Base-by-base conservation (phyloP, 352 stramenopile species). In the Nothophytophthora sp. region DNA sequence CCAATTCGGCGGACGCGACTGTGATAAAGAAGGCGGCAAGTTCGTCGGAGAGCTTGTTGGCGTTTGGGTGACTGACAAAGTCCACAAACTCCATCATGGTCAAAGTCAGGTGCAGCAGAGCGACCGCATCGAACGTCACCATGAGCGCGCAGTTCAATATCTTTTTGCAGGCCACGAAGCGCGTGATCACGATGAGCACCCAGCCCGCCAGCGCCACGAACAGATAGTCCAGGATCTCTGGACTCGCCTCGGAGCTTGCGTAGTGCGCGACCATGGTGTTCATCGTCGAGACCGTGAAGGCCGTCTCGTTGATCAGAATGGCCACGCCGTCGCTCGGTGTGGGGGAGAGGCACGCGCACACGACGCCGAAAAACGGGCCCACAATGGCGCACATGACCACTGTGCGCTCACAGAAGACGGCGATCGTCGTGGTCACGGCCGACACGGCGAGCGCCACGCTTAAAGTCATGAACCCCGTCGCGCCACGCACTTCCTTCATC, bases 1-100 rank as follows among this genome's bases (percentile, higher is more conserved):
- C 71, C 5, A 70, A 15, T 23, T 82, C 61, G 1, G 57, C 68
- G 4, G 57, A 63, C 11, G 64, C 43, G 6, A 83, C 61, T 7
- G 67, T 63, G 47, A 83, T 29, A 43, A 86, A 83, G 52, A 87
- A 87, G 4, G 71, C 60, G 8, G 57, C 67, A 20, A 87, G 55
- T 13, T 80, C 50, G 43, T 66, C 60, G 11, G 54, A 50, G 11
- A 74, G 51, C 1, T 70, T 55, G 24, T 50, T 45, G 1, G 75
- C 60, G 22, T 63, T 29, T 1, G 76, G 76, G 34, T 86, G 60
- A 20, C 75, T 63, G 2, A 89, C 47, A 30, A 85, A 76, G 47
- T 86, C 76, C 1, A 70, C 59, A 11, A 81, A 65, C 23, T 82
- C 76, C 68, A 86, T 82, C 65, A 89, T 72, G n/a, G 80, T 76